Conservation (phyloP, 2,329 filamentous ascomycete genomes). For the Parastagonospora nodorum region DNA sequence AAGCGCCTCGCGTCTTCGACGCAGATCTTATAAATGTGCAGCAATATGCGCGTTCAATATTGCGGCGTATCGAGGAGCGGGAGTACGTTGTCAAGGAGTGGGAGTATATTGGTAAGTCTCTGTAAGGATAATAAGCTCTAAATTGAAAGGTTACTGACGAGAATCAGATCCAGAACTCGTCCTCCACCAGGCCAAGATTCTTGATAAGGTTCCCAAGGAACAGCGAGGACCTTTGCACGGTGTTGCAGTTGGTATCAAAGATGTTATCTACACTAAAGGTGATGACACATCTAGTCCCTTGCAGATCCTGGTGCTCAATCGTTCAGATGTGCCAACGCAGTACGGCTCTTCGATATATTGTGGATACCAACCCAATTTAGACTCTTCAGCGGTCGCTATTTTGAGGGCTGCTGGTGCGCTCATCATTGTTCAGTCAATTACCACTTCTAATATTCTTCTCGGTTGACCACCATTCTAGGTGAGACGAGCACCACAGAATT, state of each 20-base stretch:
- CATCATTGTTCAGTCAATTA: neutral
- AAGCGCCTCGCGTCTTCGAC: neutral
- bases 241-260: conserved; percentile 60
- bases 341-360: neutral
- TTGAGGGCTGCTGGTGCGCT: neutral
- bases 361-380: neutral
- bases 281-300: conserved; percentile 15
- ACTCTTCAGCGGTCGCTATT: neutral
- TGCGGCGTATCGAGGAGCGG: neutral
- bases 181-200: conserved; percentile 45
- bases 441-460: neutral
- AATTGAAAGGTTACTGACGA: neutral
- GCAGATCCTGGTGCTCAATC: neutral
- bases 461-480: neutral
- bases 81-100: neutral
- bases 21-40: neutral
- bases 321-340: neutral
- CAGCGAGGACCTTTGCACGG: conserved; percentile 60
- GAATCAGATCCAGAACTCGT: neutral
- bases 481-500: conserved; percentile 63
- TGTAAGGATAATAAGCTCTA: neutral
- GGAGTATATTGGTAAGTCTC: neutral
- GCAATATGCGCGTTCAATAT: neutral
- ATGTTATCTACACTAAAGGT: conserved; percentile 60
- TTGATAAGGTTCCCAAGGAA: conserved; percentile 54